Conservation (phyloP, 73 alveolate genomes). For the Uronychia setigera region DNA sequence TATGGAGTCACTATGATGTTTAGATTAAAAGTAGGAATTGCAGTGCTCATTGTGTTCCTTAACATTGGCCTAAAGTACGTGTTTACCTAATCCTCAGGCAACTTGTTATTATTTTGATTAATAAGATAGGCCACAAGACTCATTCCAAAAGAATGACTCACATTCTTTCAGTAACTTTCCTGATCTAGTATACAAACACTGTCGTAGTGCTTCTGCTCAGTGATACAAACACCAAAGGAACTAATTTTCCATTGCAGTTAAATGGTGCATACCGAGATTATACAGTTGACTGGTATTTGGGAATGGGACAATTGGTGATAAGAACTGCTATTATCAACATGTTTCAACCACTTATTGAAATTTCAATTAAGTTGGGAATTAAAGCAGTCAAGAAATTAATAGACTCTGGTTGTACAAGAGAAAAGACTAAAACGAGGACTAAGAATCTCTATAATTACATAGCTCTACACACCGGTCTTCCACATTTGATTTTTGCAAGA, state of each 20-base stretch:
- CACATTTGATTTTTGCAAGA: background rate
- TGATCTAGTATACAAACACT: background rate
- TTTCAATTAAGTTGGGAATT: background rate
- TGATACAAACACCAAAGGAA: background rate
- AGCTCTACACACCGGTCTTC: background rate
- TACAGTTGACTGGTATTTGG: background rate
- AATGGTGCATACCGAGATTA: background rate
- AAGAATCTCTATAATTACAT: background rate
- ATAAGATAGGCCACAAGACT: background rate
- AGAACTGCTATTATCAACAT: background rate
- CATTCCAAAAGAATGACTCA: background rate
- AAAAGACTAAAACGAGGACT: background rate
- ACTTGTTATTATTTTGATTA: background rate
- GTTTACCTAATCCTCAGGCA: background rate
- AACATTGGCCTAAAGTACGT: background rate
- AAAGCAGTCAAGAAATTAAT: conserved; percentile 1
- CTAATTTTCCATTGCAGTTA: background rate
- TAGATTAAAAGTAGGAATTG: background rate
- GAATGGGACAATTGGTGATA: background rate
- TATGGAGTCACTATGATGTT: background rate
- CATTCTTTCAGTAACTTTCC: background rate
- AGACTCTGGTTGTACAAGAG: conserved; percentile 25
- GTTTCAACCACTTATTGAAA: background rate
- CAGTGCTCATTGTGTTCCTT: background rate
- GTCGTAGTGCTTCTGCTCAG: background rate